Percentiles rank a stretch among this genome's conserved stretches.
These are phyloP conservation scores for Debaryomyces nepalensis DNA, from an alignment of 1,139 yeast species.

Conservation along the genomic window DNA sequence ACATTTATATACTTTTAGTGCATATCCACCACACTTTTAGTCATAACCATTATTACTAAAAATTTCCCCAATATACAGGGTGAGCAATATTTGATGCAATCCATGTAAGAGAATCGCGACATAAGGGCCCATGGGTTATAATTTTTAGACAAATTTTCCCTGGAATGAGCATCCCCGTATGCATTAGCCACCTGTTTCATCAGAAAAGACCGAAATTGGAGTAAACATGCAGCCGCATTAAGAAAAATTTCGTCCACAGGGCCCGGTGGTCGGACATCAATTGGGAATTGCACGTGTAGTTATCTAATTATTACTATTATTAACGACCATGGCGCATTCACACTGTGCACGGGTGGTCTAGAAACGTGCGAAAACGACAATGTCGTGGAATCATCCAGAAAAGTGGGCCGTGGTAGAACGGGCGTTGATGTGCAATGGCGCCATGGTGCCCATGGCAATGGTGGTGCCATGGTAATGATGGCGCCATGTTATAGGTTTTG, in stretches of 20 bases:
- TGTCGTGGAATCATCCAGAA: too few relatives aligned
- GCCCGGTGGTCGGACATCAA: conserved; percentile 7
- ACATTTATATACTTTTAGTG: conserved; percentile 1
- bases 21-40: conserved; percentile 4
- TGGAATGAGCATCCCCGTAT: conserved; percentile 5
- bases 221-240: conserved; percentile 1
- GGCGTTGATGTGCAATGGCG: not conserved
- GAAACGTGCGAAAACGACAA: conserved; percentile 4
- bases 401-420: too few relatives aligned
- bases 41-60: conserved; percentile 7
- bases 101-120: conserved; percentile 10
- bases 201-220: not conserved
- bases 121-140: conserved; percentile 10
- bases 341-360: not conserved
- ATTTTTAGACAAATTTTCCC: conserved; percentile 3
- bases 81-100: conserved; percentile 5
- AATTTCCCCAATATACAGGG: conserved; percentile 7
- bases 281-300: not conserved
- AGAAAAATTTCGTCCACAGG: conserved; percentile 1
- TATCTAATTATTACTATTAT: not conserved
- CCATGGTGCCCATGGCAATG: not conserved
- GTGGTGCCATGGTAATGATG: conserved; percentile 2
- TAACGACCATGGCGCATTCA: conserved; percentile 4
- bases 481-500: too few relatives aligned
- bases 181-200: conserved; percentile 2